Percentiles rank a stretch among this genome's conserved stretches.
Evolutionary conservation across 768 basidiomycete genomes (phyloP).

Genomic region (Pulveroboletus sp.): DNA sequence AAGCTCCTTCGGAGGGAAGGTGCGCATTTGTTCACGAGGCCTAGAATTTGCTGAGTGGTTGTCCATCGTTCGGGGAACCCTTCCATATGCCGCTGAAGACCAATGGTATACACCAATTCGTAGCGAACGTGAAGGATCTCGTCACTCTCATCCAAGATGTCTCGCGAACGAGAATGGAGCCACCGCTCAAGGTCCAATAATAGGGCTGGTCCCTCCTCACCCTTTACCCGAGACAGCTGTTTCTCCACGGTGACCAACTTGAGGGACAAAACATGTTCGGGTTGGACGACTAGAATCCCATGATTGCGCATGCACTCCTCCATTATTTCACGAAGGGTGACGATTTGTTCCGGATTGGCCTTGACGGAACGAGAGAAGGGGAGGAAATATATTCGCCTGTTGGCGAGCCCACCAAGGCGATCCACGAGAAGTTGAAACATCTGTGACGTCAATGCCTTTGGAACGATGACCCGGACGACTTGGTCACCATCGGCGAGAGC

Average conservation of each 20-base stretch:
- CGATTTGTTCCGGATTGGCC: conserved; percentile 15
- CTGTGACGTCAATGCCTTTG: conserved; percentile 45
- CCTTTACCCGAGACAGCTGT: conserved; percentile 9
- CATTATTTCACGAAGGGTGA: conserved; percentile 31
- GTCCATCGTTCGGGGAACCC: conserved; percentile 36
- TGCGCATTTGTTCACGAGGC: conserved; percentile 20
- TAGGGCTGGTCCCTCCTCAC: neutral
- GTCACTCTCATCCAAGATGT: conserved; percentile 32
- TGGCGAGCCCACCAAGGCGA: conserved; percentile 41
- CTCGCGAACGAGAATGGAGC: conserved; percentile 24
- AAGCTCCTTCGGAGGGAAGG: conserved; percentile 1
- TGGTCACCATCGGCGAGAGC: conserved; percentile 41
- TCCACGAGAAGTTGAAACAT: conserved; percentile 50
- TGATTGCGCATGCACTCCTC: conserved; percentile 35
- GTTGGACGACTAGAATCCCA: conserved; percentile 50
- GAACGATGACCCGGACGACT: conserved; percentile 47
- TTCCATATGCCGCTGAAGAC: conserved; percentile 26
- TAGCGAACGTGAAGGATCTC: conserved; percentile 34
- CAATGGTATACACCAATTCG: conserved; percentile 38
- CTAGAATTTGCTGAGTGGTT: conserved; percentile 30
- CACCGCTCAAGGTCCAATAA: conserved; percentile 29
- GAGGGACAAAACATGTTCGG: conserved; percentile 53
- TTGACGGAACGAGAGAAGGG: conserved; percentile 47
- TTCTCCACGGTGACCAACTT: conserved; percentile 45
- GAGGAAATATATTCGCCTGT: conserved; percentile 46